Conservation (phyloP, 2,329 filamentous ascomycete species). For the Penicillium sp. region DNA sequence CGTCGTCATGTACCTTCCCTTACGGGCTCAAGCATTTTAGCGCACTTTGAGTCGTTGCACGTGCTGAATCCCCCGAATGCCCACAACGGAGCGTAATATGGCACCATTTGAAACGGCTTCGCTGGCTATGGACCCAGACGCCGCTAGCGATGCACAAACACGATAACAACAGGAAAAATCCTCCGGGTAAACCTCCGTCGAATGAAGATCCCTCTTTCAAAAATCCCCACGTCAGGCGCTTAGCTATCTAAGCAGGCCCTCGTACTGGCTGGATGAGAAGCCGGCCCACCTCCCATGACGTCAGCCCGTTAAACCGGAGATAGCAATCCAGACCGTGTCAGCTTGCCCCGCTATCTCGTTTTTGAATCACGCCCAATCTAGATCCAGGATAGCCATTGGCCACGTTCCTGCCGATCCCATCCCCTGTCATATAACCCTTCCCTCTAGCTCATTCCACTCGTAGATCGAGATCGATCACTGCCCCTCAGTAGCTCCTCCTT, state of each 20-base stretch:
- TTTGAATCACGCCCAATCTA: background rate
- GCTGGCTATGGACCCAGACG: background rate
- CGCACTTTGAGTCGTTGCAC: background rate
- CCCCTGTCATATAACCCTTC: background rate
- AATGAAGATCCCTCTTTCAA: background rate
- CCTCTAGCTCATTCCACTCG: slow-evolving; percentile 1
- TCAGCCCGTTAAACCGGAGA: background rate
- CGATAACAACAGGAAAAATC: background rate
- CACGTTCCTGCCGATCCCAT: background rate
- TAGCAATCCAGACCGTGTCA: background rate
- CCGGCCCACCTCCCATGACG: background rate
- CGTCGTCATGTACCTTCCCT: background rate
- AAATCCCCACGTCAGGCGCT: background rate
- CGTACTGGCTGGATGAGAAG: background rate
- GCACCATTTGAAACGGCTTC: background rate
- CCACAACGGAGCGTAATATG: background rate
- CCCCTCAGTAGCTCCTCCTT: background rate
- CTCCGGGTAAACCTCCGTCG: background rate
- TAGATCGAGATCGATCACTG: background rate
- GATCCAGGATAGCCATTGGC: background rate
- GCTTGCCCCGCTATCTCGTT: background rate
- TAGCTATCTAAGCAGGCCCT: background rate
- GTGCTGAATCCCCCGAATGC: background rate
- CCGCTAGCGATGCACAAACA: background rate
- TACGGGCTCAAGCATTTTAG: background rate